Conservation (phyloP, 805 yeast species). For the Schwanniomyces yamadae region DNA sequence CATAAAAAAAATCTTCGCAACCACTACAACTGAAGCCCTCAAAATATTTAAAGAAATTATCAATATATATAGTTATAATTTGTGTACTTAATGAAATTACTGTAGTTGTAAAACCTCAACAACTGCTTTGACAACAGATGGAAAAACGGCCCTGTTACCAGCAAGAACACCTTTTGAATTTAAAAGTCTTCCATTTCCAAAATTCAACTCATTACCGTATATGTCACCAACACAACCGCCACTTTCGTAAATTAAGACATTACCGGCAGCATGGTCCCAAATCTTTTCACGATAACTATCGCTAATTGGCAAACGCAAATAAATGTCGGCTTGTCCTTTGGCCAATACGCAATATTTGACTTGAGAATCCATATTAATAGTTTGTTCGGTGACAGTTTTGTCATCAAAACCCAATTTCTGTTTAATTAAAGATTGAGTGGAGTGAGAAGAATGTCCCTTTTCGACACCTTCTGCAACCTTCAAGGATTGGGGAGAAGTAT, state of each 20-base stretch:
- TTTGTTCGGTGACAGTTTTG: conserved; percentile 56
- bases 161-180: conserved; percentile 93
- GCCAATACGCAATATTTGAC: conserved; percentile 93
- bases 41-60: not conserved
- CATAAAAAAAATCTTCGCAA: too few relatives aligned
- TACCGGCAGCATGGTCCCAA: conserved; percentile 99
- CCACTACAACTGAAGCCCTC: too few relatives aligned
- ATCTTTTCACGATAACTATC: conserved; percentile 84
- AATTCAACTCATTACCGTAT: conserved; percentile 69
- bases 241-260: conserved; percentile 79
- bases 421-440: conserved; percentile 77
- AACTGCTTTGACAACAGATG: conserved; percentile 50
- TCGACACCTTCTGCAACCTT: conserved; percentile 92
- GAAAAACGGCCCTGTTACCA: conserved; percentile 51
- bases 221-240: conserved; percentile 90
- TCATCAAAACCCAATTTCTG: conserved; percentile 41
- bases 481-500: conserved; percentile 46
- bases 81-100: too few relatives aligned
- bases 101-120: conserved; percentile 3
- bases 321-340: conserved; percentile 88
- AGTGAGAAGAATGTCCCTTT: conserved; percentile 91
- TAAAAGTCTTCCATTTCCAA: conserved; percentile 81
- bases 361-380: conserved; percentile 89
- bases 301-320: conserved; percentile 81
- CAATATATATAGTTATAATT: too few relatives aligned